Conservation (phyloP, 1,284 basidiomycete genomes). For the Apiotrichum porosum region DNA sequence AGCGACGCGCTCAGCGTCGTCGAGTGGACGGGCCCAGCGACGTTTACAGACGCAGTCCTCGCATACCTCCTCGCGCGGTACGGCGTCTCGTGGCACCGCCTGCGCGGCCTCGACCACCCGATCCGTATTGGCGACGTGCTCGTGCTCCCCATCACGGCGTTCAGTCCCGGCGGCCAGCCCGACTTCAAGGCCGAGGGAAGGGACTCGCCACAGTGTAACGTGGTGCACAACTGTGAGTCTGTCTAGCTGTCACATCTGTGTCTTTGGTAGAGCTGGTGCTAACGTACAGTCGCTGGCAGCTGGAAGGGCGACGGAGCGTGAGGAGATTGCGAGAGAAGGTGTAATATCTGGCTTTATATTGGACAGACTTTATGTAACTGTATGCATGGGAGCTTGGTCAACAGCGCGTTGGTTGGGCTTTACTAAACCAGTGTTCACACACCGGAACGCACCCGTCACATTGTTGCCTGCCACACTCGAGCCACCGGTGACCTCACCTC, state of each 20-base stretch:
- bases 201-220: constrained; percentile 33
- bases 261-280: constrained; percentile 9
- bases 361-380: too few relatives aligned
- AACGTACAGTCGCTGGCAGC: constrained; percentile 65
- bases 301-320: constrained; percentile 56
- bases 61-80: constrained; percentile 44
- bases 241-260: not conserved
- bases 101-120: constrained; percentile 40
- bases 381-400: too few relatives aligned
- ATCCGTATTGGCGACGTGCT: constrained; percentile 46
- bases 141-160: constrained; percentile 46
- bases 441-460: too few relatives aligned
- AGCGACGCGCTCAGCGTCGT: constrained; percentile 35
- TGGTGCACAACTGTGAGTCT: constrained; percentile 27
- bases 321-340: too few relatives aligned
- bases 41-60: constrained; percentile 41
- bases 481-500: too few relatives aligned
- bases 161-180: constrained; percentile 39
- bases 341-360: too few relatives aligned
- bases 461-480: too few relatives aligned
- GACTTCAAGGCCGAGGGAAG: constrained; percentile 31
- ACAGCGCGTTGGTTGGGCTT: too few relatives aligned
- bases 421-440: too few relatives aligned
- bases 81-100: constrained; percentile 44
- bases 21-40: constrained; percentile 45